Conservation (phyloP, 208 protist species). For the Trichomonas vaginalis region DNA sequence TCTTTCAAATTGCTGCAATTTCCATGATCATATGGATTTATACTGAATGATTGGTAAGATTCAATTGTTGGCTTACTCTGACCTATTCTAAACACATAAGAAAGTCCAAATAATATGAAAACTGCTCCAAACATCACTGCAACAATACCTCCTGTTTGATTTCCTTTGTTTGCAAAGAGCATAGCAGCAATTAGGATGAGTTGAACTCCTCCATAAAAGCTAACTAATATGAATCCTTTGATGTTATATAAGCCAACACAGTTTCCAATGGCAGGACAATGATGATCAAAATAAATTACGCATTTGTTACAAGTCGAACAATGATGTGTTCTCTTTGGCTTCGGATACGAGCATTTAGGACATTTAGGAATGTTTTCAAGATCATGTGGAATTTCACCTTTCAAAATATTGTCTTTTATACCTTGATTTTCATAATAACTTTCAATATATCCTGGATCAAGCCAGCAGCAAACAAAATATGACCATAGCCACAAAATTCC, state of each 20-base stretch:
- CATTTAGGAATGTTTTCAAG: background rate
- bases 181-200: background rate
- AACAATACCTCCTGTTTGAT: background rate
- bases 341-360: background rate
- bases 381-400: background rate
- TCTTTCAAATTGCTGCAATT: background rate
- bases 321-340: background rate
- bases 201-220: background rate
- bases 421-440: background rate
- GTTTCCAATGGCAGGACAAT: background rate
- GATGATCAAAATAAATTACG: background rate
- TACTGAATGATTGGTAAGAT: background rate
- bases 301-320: background rate
- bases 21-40: background rate
- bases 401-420: background rate
- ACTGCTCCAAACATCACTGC: background rate
- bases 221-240: background rate
- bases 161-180: background rate
- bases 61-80: background rate
- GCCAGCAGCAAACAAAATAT: background rate
- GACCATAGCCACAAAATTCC: background rate
- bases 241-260: background rate
- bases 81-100: background rate
- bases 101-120: background rate
- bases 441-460: background rate